A percentile compares a stretch with the other conserved stretches of the same genome.
phyloP scores from a whole-genome alignment of 2,329 filamentous ascomycete species.

The Metarhizium guizhouense region DNA sequence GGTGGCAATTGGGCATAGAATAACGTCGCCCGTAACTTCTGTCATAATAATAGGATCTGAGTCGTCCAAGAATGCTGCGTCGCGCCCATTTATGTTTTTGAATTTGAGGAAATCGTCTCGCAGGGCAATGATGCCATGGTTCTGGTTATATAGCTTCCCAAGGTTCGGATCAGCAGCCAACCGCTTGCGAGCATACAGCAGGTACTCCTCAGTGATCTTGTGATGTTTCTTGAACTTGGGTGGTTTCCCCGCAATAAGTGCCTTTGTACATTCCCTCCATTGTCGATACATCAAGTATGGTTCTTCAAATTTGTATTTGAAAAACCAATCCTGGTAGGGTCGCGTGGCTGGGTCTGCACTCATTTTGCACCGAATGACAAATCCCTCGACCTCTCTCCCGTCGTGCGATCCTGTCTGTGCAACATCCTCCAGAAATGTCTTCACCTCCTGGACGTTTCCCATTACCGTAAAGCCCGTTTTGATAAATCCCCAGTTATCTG shows the following conservation, averaged over 20 bases:
- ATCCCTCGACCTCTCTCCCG: slow-evolving; percentile 90
- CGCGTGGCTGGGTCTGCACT: slow-evolving; percentile 36
- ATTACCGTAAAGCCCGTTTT: slow-evolving; percentile 76
- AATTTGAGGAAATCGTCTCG: slow-evolving; percentile 79
- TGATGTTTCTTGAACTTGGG: slow-evolving; percentile 80
- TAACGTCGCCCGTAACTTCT: slow-evolving; percentile 56
- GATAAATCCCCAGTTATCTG: slow-evolving; percentile 86
- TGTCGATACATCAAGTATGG: slow-evolving; percentile 98
- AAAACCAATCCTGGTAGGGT: slow-evolving; percentile 89
- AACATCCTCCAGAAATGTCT: slow-evolving; percentile 71
- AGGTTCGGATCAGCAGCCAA: slow-evolving; percentile 61
- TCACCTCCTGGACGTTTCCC: slow-evolving; percentile 64
- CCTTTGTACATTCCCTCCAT: slow-evolving; percentile 95
- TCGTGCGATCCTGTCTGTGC: slow-evolving; percentile 85
- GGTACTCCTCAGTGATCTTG: slow-evolving; percentile 84
- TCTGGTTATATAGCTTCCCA: slow-evolving; percentile 65
- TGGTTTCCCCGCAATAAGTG: slow-evolving; percentile 65
- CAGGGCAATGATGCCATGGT: slow-evolving; percentile 91
- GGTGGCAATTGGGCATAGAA: slow-evolving; percentile 86
- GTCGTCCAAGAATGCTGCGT: slow-evolving; percentile 72
- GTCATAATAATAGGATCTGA: slow-evolving; percentile 34
- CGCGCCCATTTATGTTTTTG: slow-evolving; percentile 77
- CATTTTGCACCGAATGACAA: slow-evolving; percentile 85
- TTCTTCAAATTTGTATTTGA: slow-evolving; percentile 99
- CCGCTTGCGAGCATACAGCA: slow-evolving; percentile 68